phyloP scores from a whole-genome alignment of 768 basidiomycete species.

The Gelatoporia subvermispora region DNA sequence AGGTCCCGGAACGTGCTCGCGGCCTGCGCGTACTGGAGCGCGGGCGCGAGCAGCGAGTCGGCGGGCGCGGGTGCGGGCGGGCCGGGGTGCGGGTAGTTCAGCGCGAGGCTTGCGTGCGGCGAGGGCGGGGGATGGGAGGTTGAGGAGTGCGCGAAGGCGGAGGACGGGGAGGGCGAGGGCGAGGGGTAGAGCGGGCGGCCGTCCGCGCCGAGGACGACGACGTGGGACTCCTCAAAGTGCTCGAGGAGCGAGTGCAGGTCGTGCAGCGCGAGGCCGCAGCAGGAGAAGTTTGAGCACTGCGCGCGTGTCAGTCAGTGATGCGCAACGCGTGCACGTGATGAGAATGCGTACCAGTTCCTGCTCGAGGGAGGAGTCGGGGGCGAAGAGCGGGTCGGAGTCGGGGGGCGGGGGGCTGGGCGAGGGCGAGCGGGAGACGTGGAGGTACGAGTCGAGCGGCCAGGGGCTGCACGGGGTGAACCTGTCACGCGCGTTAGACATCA shows the following conservation, averaged over 20 bases:
- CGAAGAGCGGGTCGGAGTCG: no score
- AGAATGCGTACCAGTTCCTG: background rate
- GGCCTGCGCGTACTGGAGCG: slow-evolving; percentile 2
- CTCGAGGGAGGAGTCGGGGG: background rate
- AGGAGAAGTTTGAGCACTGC: slow-evolving; percentile 42
- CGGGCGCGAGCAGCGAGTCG: background rate
- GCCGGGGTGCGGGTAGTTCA: slow-evolving; percentile 28
- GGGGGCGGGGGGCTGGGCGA: no score
- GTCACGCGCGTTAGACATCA: no score
- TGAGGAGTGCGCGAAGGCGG: slow-evolving; percentile 6
- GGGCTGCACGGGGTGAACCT: no score
- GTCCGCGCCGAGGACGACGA: slow-evolving; percentile 25
- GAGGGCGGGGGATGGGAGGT: slow-evolving; percentile 3
- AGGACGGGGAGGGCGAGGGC: slow-evolving; percentile 7
- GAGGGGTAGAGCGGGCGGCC: slow-evolving; percentile 31
- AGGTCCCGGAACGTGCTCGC: background rate
- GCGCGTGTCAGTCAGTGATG: background rate
- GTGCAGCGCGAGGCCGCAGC: slow-evolving; percentile 40
- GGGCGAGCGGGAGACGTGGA: no score
- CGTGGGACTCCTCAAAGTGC: slow-evolving; percentile 44
- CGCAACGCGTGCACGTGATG: background rate
- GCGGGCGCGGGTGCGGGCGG: slow-evolving; percentile 16
- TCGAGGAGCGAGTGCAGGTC: slow-evolving; percentile 48
- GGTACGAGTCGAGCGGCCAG: no score
- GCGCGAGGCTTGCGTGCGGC: slow-evolving; percentile 17